Conservation (phyloP, 352 stramenopile genomes). For the Discostella stelligera region DNA sequence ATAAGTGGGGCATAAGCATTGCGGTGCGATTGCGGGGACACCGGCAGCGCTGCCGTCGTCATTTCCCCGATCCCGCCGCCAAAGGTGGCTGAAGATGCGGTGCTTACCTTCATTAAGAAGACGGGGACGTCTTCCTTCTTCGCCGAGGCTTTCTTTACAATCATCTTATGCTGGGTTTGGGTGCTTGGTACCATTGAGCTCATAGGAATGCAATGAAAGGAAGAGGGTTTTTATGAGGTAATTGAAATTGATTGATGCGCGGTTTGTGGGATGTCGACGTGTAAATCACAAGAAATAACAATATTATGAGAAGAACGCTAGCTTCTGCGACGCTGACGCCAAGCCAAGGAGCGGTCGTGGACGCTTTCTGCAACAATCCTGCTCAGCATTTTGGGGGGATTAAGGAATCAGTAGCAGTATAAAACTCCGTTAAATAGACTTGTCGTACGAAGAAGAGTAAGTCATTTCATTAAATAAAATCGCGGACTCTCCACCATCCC, state of each 20-base stretch:
- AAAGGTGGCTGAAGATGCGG: too few relatives aligned
- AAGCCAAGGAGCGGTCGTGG: not conserved
- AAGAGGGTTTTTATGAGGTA: too few relatives aligned
- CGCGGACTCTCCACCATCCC: too few relatives aligned
- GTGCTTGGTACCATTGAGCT: not conserved
- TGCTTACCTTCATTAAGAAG: constrained; percentile 46
- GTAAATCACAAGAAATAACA: not conserved
- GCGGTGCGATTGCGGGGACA: not conserved
- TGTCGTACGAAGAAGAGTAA: not conserved
- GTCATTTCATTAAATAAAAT: not conserved
- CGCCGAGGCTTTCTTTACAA: constrained; percentile 9
- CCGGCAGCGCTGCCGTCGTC: not conserved
- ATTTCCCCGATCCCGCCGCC: not conserved
- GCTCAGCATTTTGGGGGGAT: not conserved
- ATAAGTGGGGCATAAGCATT: not conserved
- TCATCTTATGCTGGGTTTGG: constrained; percentile 20
- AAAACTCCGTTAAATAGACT: too few relatives aligned
- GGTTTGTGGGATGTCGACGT: not conserved
- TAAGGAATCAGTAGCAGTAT: not conserved
- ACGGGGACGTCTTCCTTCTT: constrained; percentile 48
- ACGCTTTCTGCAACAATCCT: not conserved
- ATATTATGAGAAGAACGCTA: not conserved
- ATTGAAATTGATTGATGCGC: too few relatives aligned
- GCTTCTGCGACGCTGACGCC: not conserved
- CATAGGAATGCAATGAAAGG: not conserved